A percentile compares a stretch with the other conserved stretches of the same genome.
Conservation (phyloP, 2,329 filamentous ascomycete species). For the Beauveria bassiana region DNA sequence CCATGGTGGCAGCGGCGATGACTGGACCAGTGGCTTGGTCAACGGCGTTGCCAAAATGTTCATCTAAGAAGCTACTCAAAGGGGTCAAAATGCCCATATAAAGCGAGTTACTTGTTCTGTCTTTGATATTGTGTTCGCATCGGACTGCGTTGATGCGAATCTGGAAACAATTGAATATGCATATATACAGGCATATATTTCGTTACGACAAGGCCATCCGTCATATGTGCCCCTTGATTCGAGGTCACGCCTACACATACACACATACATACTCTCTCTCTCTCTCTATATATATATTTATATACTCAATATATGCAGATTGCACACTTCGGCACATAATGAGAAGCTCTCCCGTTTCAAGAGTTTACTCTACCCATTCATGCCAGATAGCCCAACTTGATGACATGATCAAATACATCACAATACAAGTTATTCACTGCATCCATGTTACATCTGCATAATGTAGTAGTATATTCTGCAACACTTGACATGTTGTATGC, state of each 20-base stretch:
- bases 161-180: background rate
- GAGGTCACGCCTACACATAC: background rate
- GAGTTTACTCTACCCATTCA: background rate
- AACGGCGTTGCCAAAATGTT: constrained; percentile 35
- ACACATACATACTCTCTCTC: background rate
- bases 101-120: background rate
- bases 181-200: background rate
- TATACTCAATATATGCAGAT: background rate
- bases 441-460: background rate
- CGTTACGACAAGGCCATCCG: background rate
- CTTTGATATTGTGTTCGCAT: background rate
- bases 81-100: background rate
- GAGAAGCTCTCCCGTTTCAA: background rate
- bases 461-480: constrained; percentile 5
- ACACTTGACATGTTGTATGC: background rate
- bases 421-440: background rate
- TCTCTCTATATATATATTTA: background rate
- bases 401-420: background rate
- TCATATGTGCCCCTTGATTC: background rate
- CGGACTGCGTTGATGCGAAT: background rate
- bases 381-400: background rate
- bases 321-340: background rate
- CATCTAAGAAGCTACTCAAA: constrained; percentile 22
- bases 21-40: constrained; percentile 23
- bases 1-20: constrained; percentile 22